Base-by-base conservation (phyloP, 2,329 filamentous ascomycete genomes). In the Fusarium sp. region DNA sequence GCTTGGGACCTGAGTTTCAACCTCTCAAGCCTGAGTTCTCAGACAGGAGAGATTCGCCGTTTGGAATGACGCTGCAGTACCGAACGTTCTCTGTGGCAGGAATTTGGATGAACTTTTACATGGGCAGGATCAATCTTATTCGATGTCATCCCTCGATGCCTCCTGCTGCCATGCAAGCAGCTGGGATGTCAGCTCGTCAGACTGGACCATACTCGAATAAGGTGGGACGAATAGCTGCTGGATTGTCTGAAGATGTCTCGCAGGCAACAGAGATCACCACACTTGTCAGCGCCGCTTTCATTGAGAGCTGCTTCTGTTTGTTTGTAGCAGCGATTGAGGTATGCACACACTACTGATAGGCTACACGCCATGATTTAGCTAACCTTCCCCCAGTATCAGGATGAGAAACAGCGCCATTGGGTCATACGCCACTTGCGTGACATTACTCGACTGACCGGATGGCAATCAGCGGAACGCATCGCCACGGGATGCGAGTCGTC, bases 71-170 rank as follows among this genome's bases (percentile, higher is more conserved):
- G 0, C 81, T 94, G 8, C 89, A 93, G 67, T 97, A 97, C 75
- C 88, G 92, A 30, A 95, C 92, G 3, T 95, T 93, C 76, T 90
- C 91, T n/a, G 91, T 98, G 66, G 92, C 92, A 4, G 91, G 92
- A 33, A 84, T 97, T 22, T 97, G 94, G 93, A 89, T 92, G 75
- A 91, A 94, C 68, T 94, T 92, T 77, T 92, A 97, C 78, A 92
- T 95, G 83, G 90, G 90, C 1, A 85, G 93, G 46, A 95, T 98
- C 58, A 86, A 94, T 54, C 85, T 96, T n/a, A 84, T 95, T 61
- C 87, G 96, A 33, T 85, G 90, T 1, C 94, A 97, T 71, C 96
- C 96, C 0, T 87, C 87, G 24, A 97, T 97, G 94, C 95, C 94
- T 1, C 93, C 95, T 0, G 90, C 94, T 10, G 92, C 94, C 35